Percentiles rank a stretch among this genome's conserved stretches.
phyloP scores from a whole-genome alignment of 331 rosid genomes.

The Dryas integrifolia region DNA sequence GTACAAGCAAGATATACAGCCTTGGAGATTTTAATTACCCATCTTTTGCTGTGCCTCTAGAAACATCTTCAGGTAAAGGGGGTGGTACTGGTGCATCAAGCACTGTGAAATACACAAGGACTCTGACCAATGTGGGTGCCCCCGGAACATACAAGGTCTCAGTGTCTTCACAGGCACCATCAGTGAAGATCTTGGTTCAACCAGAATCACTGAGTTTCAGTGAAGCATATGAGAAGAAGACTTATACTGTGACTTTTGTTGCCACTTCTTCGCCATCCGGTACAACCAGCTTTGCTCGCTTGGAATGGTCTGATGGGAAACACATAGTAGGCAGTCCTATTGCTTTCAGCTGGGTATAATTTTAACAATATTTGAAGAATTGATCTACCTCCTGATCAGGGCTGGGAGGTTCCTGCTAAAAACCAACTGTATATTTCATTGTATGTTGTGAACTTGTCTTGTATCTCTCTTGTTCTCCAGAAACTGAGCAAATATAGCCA shows the following conservation, averaged over 20 bases:
- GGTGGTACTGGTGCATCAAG: slow-evolving; percentile 41
- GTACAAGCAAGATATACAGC: slow-evolving; percentile 47
- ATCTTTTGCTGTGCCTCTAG: slow-evolving; percentile 69
- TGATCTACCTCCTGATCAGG: slow-evolving; percentile 14
- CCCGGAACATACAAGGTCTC: slow-evolving; percentile 60
- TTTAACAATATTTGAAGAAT: slow-evolving; percentile 19
- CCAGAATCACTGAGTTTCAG: slow-evolving; percentile 64
- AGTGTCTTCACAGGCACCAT: slow-evolving; percentile 36
- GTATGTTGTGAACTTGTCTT: slow-evolving; percentile 2
- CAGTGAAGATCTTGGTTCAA: slow-evolving; percentile 62
- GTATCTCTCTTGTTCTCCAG: slow-evolving; percentile 16
- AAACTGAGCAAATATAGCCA: slow-evolving; percentile 23
- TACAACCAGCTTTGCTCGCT: slow-evolving; percentile 54
- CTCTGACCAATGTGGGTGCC: slow-evolving; percentile 72
- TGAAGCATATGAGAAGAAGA: slow-evolving; percentile 46
- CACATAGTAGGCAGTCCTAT: slow-evolving; percentile 69
- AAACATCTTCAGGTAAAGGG: slow-evolving; percentile 44
- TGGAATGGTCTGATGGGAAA: slow-evolving; percentile 90
- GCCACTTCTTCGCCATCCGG: slow-evolving; percentile 59
- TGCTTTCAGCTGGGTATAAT: slow-evolving; percentile 74
- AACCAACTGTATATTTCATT: neutral
- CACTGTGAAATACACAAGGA: slow-evolving; percentile 57
- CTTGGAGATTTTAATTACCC: slow-evolving; percentile 81
- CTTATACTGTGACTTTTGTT: slow-evolving; percentile 65
- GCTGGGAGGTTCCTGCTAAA: neutral